Conservation (phyloP, 192 early-diverging fungal genomes). For the Coemansia sp. region DNA sequence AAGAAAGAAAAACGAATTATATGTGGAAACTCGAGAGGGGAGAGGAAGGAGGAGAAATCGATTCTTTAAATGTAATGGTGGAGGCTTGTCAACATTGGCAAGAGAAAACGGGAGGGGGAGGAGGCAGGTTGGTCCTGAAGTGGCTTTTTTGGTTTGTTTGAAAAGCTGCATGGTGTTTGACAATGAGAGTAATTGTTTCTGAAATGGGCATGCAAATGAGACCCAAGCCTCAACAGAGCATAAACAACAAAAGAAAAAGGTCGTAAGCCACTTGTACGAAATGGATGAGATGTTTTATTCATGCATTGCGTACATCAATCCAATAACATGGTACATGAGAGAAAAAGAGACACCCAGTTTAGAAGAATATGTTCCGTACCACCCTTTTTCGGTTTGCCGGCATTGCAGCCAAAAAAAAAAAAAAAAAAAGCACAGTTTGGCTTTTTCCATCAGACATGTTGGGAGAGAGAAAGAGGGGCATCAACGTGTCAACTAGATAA, state of each 20-base stretch:
- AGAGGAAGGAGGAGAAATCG: too few species aligned
- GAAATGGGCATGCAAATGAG: neutral
- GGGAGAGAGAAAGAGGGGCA: neutral
- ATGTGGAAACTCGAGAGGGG: too few species aligned
- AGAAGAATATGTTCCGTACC: too few species aligned
- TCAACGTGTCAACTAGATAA: too few species aligned
- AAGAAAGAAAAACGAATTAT: too few species aligned
- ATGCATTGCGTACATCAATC: neutral
- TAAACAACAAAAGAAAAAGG: neutral
- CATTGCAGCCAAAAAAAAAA: neutral
- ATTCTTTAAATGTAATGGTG: too few species aligned
- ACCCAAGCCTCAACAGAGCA: neutral
- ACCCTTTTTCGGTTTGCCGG: neutral
- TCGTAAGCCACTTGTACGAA: neutral
- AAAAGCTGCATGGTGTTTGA: neutral
- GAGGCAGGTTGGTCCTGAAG: neutral
- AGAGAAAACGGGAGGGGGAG: neutral
- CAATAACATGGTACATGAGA: conserved; percentile 4
- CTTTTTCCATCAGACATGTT: too few species aligned
- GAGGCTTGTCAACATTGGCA: too few species aligned
- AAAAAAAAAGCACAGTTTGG: neutral
- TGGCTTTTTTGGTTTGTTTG: neutral
- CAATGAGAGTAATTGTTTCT: too few species aligned
- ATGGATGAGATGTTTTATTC: conserved; percentile 3
- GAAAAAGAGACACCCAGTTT: neutral